Conservation (phyloP, 495 filamentous ascomycete species). For the Saxophila tyrrhenica region DNA sequence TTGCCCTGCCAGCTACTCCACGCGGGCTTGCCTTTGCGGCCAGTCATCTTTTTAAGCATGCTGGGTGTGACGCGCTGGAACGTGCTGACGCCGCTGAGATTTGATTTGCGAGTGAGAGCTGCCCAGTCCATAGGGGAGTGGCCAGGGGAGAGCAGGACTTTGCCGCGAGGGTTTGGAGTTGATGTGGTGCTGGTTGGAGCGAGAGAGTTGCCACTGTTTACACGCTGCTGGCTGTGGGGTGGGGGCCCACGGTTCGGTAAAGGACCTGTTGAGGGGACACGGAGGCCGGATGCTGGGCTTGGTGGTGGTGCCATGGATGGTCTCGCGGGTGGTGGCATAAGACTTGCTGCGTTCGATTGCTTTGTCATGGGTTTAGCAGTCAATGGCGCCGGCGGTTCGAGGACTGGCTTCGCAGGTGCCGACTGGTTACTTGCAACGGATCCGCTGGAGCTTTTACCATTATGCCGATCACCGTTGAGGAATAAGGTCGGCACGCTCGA, state of each 20-base stretch:
- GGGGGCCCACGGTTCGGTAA: conserved; percentile 32
- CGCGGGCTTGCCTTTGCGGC: conserved; percentile 68
- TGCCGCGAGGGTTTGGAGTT: conserved; percentile 29
- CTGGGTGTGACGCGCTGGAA: conserved; percentile 61
- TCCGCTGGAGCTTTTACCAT: not conserved
- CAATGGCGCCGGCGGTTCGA: no score
- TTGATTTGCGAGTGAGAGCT: conserved; percentile 51
- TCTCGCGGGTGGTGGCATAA: conserved; percentile 12
- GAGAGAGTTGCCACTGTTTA: conserved; percentile 16
- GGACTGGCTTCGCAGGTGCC: no score
- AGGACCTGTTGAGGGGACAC: conserved; percentile 32
- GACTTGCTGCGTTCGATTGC: not conserved
- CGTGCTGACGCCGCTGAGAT: conserved; percentile 48
- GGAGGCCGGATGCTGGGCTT: conserved; percentile 30
- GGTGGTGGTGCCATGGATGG: conserved; percentile 4
- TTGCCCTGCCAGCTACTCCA: conserved; percentile 80
- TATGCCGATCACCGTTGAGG: conserved; percentile 19
- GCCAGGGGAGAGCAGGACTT: conserved; percentile 71
- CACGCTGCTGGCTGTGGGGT: conserved; percentile 22
- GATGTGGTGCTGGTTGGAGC: conserved; percentile 12
- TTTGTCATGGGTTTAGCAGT: not conserved
- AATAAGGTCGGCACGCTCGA: conserved; percentile 25
- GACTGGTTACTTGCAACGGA: no score
- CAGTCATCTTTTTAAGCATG: conserved; percentile 61
- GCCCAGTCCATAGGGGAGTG: conserved; percentile 96